Conservation (phyloP, 2,329 filamentous ascomycete genomes). For the Colletotrichum navitas region DNA sequence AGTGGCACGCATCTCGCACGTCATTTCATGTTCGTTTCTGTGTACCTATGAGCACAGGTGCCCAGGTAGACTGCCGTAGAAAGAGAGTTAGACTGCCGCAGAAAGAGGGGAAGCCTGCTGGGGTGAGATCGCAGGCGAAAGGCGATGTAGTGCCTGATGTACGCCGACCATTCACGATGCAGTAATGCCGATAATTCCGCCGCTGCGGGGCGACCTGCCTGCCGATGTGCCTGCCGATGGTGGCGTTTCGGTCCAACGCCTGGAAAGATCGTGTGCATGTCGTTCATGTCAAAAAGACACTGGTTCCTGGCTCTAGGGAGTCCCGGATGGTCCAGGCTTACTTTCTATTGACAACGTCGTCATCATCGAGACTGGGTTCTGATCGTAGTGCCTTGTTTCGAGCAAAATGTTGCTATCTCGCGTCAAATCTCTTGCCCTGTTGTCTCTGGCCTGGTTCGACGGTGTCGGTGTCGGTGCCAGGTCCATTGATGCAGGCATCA, state of each 20-base stretch:
- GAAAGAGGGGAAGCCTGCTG: slow-evolving; percentile 6
- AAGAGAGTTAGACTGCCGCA: slow-evolving; percentile 15
- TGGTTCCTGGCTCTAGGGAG: background rate
- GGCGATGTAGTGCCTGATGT: slow-evolving; percentile 18
- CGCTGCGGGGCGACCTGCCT: background rate
- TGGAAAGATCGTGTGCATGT: background rate
- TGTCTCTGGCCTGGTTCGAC: slow-evolving; percentile 28
- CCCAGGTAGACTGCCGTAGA: background rate
- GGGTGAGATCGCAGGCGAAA: background rate
- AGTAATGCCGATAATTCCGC: slow-evolving; percentile 38
- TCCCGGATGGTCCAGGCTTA: no score
- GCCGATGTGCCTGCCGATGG: slow-evolving; percentile 16
- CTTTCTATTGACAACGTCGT: background rate
- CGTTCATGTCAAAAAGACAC: slow-evolving; percentile 20
- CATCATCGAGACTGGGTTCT: background rate
- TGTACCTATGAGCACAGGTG: background rate
- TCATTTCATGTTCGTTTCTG: background rate
- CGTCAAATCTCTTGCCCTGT: slow-evolving; percentile 21
- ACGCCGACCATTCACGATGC: slow-evolving; percentile 33
- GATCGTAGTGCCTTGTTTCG: background rate
- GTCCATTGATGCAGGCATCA: slow-evolving; percentile 13
- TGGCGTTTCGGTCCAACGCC: slow-evolving; percentile 17
- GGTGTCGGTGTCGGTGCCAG: slow-evolving; percentile 20
- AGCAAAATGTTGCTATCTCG: slow-evolving; percentile 35
- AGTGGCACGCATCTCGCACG: slow-evolving; percentile 19